Evolutionary conservation across 495 filamentous ascomycete genomes (phyloP), one percentile per base, ranked within the genome.

Genomic region (Aspergillus cristatus): DNA sequence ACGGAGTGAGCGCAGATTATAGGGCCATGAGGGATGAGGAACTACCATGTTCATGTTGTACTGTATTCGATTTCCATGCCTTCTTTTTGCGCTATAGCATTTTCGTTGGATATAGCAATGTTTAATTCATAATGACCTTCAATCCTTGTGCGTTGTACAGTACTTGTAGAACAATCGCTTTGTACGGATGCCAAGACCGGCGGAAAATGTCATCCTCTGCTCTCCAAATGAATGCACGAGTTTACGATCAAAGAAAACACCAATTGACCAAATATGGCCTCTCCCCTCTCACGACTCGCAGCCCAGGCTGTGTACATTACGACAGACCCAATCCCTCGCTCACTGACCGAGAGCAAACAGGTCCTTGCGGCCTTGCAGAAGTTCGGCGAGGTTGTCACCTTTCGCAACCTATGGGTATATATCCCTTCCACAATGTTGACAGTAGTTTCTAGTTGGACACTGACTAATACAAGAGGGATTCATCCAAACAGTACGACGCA

Each of bases 331-430:
- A 60, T 72, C 0, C 78, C 85, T 0, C 57, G 58, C 10, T 76
- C 58, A 44, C 64, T 94, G n/a, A 51, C 65, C 15, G 84, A 95
- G 50, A 81, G 81, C 32, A 77, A 79, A 35, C 71, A 79, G 18
- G 65, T 96, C 20, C 67, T 93, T 16, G 67, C 71, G 25, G 72
- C 81, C 15, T 61, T 96, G 16, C 78, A 86, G 54, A 72, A 72
- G 50, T 83, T 82, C 56, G 86, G 85, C 36, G 75, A 86, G 35
- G 74, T 96, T 7, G 72, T 77, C 15, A 77, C 78, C 43, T 96
- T 86, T 63, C 76, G 79, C 55, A 78, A 74, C 47, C 62, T 86
- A 14, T 71, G 74, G 48, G 84, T 87, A 63, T 14, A 58, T 52
- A 7, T 6, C 17, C 5, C 18, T 8, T 22, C 2, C 18, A 29